Conservation (phyloP, 2,329 filamentous ascomycete species). For the Epichloe bromicola region DNA sequence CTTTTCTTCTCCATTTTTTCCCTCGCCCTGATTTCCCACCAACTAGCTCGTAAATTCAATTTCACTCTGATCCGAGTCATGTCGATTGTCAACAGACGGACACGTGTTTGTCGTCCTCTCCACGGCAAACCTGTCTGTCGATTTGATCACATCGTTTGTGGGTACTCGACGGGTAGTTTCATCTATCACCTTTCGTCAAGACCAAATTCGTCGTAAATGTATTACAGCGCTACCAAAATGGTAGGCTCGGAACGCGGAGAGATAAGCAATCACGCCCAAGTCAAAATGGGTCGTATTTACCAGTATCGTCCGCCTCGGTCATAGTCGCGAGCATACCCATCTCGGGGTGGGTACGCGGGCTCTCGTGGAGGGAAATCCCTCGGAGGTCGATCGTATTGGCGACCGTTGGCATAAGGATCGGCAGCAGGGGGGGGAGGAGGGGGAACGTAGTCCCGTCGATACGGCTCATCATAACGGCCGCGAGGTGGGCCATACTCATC, state of each 20-base stretch:
- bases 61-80: neutral
- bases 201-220: slow-evolving; percentile 14
- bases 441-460: slow-evolving; percentile 55
- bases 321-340: slow-evolving; percentile 34
- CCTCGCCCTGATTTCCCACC: neutral
- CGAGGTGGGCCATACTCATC: slow-evolving; percentile 66
- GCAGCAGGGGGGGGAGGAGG: slow-evolving; percentile 51
- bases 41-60: neutral
- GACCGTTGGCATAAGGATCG: slow-evolving; percentile 47
- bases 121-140: neutral
- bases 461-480: slow-evolving; percentile 63
- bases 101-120: neutral
- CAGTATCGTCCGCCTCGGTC: slow-evolving; percentile 37
- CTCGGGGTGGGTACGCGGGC: slow-evolving; percentile 24
- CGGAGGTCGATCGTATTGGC: slow-evolving; percentile 42
- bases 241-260: neutral
- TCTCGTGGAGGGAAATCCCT: slow-evolving; percentile 36
- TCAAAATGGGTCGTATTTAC: slow-evolving; percentile 23
- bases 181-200: slow-evolving; percentile 26
- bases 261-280: slow-evolving; percentile 2
- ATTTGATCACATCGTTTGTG: neutral
- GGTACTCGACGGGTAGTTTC: slow-evolving; percentile 5
- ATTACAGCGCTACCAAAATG: neutral
- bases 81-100: neutral
- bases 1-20: neutral